phyloP scores from a whole-genome alignment of 1,139 yeast species.

The Tardiomyces depauwii region DNA sequence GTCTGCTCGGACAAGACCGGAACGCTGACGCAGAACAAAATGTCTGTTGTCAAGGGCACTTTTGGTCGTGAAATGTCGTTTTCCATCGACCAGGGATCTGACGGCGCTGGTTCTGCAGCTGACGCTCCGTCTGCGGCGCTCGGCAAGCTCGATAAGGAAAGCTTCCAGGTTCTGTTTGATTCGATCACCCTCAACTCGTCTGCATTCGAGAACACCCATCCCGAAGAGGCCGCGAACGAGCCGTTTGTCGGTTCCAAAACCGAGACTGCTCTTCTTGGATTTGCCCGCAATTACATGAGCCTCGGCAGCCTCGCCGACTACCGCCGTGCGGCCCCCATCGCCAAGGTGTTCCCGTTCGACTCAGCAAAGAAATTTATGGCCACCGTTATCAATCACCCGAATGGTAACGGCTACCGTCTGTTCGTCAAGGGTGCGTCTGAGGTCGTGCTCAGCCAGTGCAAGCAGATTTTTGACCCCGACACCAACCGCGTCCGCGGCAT shows the following conservation, averaged over 20 bases:
- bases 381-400: constrained; percentile 40
- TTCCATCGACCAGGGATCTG: constrained; percentile 17
- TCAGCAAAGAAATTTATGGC: constrained; percentile 93
- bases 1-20: constrained; percentile 97
- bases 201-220: constrained; percentile 63
- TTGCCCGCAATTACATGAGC: constrained; percentile 50
- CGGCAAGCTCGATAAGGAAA: constrained; percentile 3
- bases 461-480: constrained; percentile 12
- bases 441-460: constrained; percentile 55
- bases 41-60: constrained; percentile 77
- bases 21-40: constrained; percentile 82
- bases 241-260: constrained; percentile 87
- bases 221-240: constrained; percentile 18
- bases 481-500: constrained; percentile 24
- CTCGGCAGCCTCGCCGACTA: constrained; percentile 35
- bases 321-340: constrained; percentile 35
- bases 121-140: constrained; percentile 6
- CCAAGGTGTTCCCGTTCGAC: constrained; percentile 81
- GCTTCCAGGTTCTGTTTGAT: constrained; percentile 30
- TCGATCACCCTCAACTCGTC: constrained; percentile 76
- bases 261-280: constrained; percentile 72
- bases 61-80: constrained; percentile 39
- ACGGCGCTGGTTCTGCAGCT: constrained; percentile 10
- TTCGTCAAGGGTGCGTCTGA: constrained; percentile 94
- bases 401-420: constrained; percentile 43